phyloP scores from a whole-genome alignment of 2,329 filamentous ascomycete genomes.

The Falciphora oryzae region DNA sequence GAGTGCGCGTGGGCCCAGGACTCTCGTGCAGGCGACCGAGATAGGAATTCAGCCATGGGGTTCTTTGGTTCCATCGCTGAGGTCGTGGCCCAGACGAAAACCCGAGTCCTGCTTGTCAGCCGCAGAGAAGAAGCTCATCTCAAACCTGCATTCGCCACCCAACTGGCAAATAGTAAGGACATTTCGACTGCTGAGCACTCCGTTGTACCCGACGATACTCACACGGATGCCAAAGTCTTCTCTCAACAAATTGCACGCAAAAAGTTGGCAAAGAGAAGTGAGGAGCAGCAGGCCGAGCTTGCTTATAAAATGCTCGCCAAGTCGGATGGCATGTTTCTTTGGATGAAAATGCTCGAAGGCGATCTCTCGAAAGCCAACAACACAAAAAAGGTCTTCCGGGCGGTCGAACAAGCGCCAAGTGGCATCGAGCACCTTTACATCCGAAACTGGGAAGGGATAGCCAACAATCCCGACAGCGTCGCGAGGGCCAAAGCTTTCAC shows the following conservation, averaged over 20 bases:
- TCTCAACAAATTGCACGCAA: neutral
- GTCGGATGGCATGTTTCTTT: conserved; percentile 2
- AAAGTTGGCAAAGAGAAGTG: neutral
- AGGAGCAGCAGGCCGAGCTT: neutral
- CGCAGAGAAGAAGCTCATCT: neutral
- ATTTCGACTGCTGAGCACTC: neutral
- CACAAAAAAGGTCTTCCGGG: neutral
- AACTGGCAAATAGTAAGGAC: neutral
- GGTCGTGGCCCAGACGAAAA: neutral
- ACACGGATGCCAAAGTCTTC: neutral
- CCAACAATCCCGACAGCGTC: neutral
- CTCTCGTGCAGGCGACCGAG: neutral
- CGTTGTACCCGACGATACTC: neutral
- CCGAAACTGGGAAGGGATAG: neutral
- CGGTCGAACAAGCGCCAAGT: neutral
- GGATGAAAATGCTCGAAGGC: conserved; percentile 4
- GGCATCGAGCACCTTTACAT: neutral
- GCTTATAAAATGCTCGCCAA: neutral
- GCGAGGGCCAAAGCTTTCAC: neutral
- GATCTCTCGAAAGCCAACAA: neutral
- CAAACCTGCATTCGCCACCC: neutral
- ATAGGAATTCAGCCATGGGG: neutral
- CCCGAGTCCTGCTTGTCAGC: neutral
- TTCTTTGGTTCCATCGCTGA: neutral
- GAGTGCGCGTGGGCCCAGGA: neutral